phyloP scores from a whole-genome alignment of 192 early-diverging fungal genomes.

The Lobosporangium transversale region DNA sequence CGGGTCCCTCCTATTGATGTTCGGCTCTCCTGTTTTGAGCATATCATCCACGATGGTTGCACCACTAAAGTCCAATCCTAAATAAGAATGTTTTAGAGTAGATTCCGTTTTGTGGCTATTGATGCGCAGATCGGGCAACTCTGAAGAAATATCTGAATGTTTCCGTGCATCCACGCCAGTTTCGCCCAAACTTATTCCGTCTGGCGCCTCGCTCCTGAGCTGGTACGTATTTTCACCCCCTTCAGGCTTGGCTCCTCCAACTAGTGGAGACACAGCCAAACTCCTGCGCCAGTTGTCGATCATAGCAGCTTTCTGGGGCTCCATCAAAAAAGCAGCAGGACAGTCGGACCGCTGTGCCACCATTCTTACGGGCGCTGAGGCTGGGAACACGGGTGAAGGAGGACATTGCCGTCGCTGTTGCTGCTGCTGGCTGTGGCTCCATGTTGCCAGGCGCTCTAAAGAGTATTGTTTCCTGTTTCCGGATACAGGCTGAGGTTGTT shows the following conservation, averaged over 20 bases:
- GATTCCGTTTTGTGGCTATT: slow-evolving; percentile 14
- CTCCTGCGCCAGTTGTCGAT: slow-evolving; percentile 44
- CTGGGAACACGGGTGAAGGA: background rate
- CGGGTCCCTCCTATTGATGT: too few species aligned
- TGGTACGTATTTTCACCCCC: too few species aligned
- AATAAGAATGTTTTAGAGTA: slow-evolving; percentile 10
- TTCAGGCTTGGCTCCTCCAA: too few species aligned
- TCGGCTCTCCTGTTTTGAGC: too few species aligned
- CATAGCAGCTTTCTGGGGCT: slow-evolving; percentile 34
- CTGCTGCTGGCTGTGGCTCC: slow-evolving; percentile 13
- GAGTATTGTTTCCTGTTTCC: background rate
- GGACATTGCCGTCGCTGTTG: background rate
- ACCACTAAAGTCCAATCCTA: background rate
- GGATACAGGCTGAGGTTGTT: slow-evolving; percentile 13
- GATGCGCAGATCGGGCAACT: background rate
- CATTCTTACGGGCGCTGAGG: slow-evolving; percentile 15
- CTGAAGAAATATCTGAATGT: background rate
- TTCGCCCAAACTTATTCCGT: background rate
- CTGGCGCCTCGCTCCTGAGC: too few species aligned
- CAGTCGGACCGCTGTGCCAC: slow-evolving; percentile 7
- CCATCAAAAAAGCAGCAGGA: slow-evolving; percentile 27
- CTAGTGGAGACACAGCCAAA: slow-evolving; percentile 1
- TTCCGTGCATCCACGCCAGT: background rate
- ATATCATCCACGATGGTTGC: background rate
- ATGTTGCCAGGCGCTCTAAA: slow-evolving; percentile 8